Evolutionary conservation across 1,139 yeast genomes (phyloP).

Genomic region (Groenewaldozyma auringiensis): DNA sequence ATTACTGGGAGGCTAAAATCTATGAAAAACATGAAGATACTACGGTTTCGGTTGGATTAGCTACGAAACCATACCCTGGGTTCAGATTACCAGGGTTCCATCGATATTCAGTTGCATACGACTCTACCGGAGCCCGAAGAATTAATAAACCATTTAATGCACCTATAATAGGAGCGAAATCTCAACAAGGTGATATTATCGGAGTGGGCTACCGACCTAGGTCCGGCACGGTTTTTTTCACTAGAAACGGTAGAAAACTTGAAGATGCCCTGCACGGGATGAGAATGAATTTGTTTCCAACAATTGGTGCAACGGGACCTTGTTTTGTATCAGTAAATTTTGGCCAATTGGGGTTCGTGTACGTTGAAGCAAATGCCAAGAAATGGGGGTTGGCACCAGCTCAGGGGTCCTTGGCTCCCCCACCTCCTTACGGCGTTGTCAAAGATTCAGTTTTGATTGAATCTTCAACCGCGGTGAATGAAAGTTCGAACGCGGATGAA

Average conservation of each 20-base stretch:
- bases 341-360: slow-evolving; percentile 89
- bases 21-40: slow-evolving; percentile 50
- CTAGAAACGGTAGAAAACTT: slow-evolving; percentile 82
- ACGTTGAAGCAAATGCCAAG: slow-evolving; percentile 89
- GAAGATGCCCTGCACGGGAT: slow-evolving; percentile 79
- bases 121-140: slow-evolving; percentile 73
- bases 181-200: slow-evolving; percentile 79
- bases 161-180: slow-evolving; percentile 62
- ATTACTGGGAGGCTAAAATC: slow-evolving; percentile 80
- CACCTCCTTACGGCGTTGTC: slow-evolving; percentile 60
- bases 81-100: slow-evolving; percentile 84
- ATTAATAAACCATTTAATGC: slow-evolving; percentile 79
- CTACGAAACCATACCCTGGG: slow-evolving; percentile 83
- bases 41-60: slow-evolving; percentile 63
- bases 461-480: slow-evolving; percentile 10
- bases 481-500: neutral
- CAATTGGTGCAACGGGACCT: slow-evolving; percentile 75
- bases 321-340: slow-evolving; percentile 73
- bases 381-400: slow-evolving; percentile 87
- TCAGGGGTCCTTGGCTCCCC: slow-evolving; percentile 65
- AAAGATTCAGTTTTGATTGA: slow-evolving; percentile 36
- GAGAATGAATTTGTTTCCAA: slow-evolving; percentile 75
- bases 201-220: slow-evolving; percentile 85
- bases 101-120: slow-evolving; percentile 78
- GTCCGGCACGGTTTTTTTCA: slow-evolving; percentile 76